Percentiles rank a stretch among this genome's conserved stretches.
These are phyloP conservation scores for Byssochlamys sp. DNA, from an alignment of 2,329 filamentous ascomycete genomes.

Conservation along the genomic window DNA sequence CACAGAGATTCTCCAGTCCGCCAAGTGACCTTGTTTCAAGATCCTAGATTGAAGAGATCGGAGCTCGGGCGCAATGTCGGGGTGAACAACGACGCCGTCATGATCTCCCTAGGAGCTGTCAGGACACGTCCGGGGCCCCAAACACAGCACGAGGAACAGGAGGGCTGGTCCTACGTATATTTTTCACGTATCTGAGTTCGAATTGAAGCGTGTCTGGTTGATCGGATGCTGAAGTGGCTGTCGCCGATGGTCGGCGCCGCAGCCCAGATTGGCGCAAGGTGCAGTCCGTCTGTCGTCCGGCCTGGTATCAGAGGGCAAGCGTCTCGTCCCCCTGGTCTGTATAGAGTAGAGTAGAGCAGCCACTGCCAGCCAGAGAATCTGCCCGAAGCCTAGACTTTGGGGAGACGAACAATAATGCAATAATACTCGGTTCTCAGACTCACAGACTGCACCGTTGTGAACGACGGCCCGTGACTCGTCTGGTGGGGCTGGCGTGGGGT, in stretches of 20 bases:
- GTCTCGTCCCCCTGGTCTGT: not conserved
- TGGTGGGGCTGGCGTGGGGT: not conserved
- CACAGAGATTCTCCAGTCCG: not conserved
- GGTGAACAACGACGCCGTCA: conserved; percentile 12
- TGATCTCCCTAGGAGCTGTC: conserved; percentile 3
- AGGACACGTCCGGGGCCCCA: not conserved
- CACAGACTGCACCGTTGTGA: not conserved
- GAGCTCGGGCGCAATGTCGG: conserved; percentile 7
- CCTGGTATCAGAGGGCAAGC: not conserved
- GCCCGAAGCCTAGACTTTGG: not conserved
- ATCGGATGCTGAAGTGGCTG: not conserved
- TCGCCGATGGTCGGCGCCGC: not conserved
- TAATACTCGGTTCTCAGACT: not conserved
- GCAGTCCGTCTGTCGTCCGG: not conserved
- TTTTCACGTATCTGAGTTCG: not conserved
- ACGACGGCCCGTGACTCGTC: not conserved
- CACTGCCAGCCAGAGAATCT: not conserved
- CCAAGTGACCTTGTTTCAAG: conserved; percentile 1
- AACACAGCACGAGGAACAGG: not conserved
- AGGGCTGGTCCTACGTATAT: not conserved
- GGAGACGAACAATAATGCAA: not conserved
- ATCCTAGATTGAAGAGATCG: conserved; percentile 6
- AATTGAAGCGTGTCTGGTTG: not conserved
- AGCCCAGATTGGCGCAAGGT: not conserved
- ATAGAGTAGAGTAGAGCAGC: not conserved